Conservation (phyloP, 805 yeast species). For the Clavispora fructus region DNA sequence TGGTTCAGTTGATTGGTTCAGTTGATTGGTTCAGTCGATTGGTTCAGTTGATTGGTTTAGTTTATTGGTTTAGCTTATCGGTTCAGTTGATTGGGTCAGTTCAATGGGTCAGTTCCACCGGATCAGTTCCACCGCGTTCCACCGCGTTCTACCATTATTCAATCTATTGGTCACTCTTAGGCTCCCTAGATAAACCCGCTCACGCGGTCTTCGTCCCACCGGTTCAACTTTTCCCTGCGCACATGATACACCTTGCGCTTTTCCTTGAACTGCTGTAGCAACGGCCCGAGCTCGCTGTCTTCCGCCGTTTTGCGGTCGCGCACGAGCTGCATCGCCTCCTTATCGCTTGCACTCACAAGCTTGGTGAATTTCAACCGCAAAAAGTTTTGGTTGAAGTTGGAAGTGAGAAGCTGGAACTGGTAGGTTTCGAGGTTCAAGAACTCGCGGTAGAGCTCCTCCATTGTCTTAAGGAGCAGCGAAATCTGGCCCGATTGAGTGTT, state of each 20-base stretch:
- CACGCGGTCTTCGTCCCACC: conserved; percentile 42
- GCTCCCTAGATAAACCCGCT: conserved; percentile 36
- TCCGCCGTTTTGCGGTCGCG: conserved; percentile 2
- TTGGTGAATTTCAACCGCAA: conserved; percentile 7
- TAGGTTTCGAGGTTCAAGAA: conserved; percentile 30
- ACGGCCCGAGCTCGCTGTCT: conserved; percentile 12
- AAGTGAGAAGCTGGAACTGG: conserved; percentile 35
- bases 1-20: too few species aligned
- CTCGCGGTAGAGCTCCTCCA: conserved; percentile 25
- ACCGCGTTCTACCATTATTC: too few species aligned
- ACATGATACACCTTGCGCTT: conserved; percentile 28
- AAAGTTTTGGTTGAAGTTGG: conserved; percentile 31
- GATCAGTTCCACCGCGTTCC: too few species aligned
- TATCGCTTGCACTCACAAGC: conserved; percentile 5
- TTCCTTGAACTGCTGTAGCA: conserved; percentile 18
- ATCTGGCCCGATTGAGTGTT: conserved; percentile 17
- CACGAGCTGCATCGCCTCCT: background rate
- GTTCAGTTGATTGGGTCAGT: too few species aligned
- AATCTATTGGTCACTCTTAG: too few species aligned
- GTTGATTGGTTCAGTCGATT: too few species aligned
- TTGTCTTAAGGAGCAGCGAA: conserved; percentile 16
- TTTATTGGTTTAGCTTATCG: too few species aligned
- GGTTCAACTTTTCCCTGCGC: conserved; percentile 31
- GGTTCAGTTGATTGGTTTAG: too few species aligned
- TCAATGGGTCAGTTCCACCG: too few species aligned